A percentile compares a stretch with the other conserved stretches of the same genome.
Conservation (phyloP, 1,284 basidiomycete genomes). For the Puccinia novopanici region DNA sequence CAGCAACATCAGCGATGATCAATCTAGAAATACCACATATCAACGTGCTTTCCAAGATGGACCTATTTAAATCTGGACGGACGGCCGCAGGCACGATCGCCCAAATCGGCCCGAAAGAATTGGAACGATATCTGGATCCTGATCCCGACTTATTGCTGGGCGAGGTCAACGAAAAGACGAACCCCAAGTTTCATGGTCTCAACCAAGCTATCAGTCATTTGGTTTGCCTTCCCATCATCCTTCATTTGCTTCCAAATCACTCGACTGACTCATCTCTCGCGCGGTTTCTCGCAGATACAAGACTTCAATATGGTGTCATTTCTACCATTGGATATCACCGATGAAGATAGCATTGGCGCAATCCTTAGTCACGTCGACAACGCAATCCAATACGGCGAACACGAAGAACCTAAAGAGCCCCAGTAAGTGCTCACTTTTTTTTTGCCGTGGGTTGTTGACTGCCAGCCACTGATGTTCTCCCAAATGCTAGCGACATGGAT, state of each 20-base stretch:
- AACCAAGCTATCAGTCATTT: slow-evolving; percentile 93
- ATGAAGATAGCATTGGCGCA: slow-evolving; percentile 83
- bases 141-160: slow-evolving; percentile 86
- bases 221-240: slow-evolving; percentile 63
- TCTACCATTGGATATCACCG: slow-evolving; percentile 86
- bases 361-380: slow-evolving; percentile 95
- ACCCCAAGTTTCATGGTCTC: slow-evolving; percentile 86
- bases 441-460: slow-evolving; percentile 34
- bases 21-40: slow-evolving; percentile 95
- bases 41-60: slow-evolving; percentile 99
- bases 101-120: slow-evolving; percentile 26
- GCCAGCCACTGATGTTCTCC: slow-evolving; percentile 5
- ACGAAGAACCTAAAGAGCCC: slow-evolving; percentile 58
- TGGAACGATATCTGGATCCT: slow-evolving; percentile 84
- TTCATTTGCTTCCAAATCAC: slow-evolving; percentile 38
- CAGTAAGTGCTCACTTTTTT: slow-evolving; percentile 49
- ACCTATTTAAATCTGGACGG: slow-evolving; percentile 75
- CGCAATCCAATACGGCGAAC: slow-evolving; percentile 67
- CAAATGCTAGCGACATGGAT: slow-evolving; percentile 53
- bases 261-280: slow-evolving; percentile 12
- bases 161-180: slow-evolving; percentile 68
- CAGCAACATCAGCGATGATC: slow-evolving; percentile 98
- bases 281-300: slow-evolving; percentile 71
- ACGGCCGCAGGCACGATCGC: slow-evolving; percentile 60
- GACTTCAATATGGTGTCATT: slow-evolving; percentile 98